A percentile compares a stretch with the other conserved stretches of the same genome.
Conservation (phyloP, 129 eudicot genomes). For the Helianthus tuberosus region DNA sequence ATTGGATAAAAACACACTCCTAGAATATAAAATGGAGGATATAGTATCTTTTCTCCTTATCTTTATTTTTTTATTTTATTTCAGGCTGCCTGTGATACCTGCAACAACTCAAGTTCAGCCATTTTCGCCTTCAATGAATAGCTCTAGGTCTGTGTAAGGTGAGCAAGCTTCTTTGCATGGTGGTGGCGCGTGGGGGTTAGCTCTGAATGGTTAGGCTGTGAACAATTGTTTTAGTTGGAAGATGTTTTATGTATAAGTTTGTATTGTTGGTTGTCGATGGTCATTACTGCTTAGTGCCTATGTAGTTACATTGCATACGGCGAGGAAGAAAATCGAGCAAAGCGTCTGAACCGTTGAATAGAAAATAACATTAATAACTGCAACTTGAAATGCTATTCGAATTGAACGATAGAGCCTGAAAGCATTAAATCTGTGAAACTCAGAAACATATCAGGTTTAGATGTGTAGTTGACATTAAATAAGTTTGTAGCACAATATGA, state of each 20-base stretch:
- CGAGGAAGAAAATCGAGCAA: too few relatives aligned
- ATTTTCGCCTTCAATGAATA: neutral
- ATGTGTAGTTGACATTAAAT: too few relatives aligned
- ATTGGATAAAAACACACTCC: too few relatives aligned
- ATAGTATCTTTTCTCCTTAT: neutral
- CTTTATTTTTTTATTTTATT: neutral
- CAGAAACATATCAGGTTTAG: too few relatives aligned
- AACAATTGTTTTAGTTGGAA: neutral
- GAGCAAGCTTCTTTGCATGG: neutral
- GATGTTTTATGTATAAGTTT: neutral
- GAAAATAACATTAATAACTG: too few relatives aligned
- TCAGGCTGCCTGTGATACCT: slow-evolving; percentile 1
- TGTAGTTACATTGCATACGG: too few relatives aligned
- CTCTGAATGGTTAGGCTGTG: neutral
- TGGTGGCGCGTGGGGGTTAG: neutral
- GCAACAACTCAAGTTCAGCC: neutral
- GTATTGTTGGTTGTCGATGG: slow-evolving; percentile 4
- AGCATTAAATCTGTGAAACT: too few relatives aligned
- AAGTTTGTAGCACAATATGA: too few relatives aligned
- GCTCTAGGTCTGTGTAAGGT: neutral
- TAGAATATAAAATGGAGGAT: too few relatives aligned
- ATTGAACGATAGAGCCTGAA: too few relatives aligned
- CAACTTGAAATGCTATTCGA: too few relatives aligned
- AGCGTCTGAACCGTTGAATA: too few relatives aligned
- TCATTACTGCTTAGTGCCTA: neutral